phyloP scores from a whole-genome alignment of 345 rosid species.

The Carallia brachiata region DNA sequence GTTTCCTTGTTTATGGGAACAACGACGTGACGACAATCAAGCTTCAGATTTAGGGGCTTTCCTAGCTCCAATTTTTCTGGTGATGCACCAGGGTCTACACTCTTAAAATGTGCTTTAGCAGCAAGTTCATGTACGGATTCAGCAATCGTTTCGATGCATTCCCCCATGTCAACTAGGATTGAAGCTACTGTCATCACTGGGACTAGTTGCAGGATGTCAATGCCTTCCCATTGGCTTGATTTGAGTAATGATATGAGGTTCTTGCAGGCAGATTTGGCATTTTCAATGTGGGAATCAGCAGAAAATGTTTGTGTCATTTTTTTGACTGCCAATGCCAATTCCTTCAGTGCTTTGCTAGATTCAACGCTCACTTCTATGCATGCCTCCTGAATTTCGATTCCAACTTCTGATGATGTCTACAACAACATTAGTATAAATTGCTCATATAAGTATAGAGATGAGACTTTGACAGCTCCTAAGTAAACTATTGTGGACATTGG shows the following conservation, averaged over 20 bases:
- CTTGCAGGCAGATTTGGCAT: conserved; percentile 37
- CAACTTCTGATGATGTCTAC: conserved; percentile 45
- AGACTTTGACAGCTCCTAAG: no score
- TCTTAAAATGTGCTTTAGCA: conserved; percentile 43
- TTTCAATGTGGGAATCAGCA: conserved; percentile 40
- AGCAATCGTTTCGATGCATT: conserved; percentile 46
- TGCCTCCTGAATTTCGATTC: conserved; percentile 34
- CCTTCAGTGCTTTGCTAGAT: conserved; percentile 52
- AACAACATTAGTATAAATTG: not conserved
- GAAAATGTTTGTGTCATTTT: conserved; percentile 43
- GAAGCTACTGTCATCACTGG: conserved; percentile 52
- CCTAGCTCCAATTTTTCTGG: conserved; percentile 26
- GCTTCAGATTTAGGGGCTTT: conserved; percentile 20
- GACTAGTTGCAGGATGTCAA: conserved; percentile 35
- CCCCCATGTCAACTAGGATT: conserved; percentile 48
- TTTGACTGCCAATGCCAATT: conserved; percentile 45
- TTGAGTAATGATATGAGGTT: conserved; percentile 43
- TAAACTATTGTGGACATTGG: no score
- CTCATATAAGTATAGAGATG: no score
- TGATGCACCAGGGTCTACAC: conserved; percentile 17
- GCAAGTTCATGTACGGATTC: conserved; percentile 56
- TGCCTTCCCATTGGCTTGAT: conserved; percentile 42
- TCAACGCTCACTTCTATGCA: conserved; percentile 50
- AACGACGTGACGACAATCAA: conserved; percentile 3
- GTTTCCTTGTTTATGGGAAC: conserved; percentile 2